Percentiles rank a stretch among this genome's conserved stretches.
Evolutionary conservation across 345 rosid genomes (phyloP).

Genomic region (Anastatica hierochuntica): DNA sequence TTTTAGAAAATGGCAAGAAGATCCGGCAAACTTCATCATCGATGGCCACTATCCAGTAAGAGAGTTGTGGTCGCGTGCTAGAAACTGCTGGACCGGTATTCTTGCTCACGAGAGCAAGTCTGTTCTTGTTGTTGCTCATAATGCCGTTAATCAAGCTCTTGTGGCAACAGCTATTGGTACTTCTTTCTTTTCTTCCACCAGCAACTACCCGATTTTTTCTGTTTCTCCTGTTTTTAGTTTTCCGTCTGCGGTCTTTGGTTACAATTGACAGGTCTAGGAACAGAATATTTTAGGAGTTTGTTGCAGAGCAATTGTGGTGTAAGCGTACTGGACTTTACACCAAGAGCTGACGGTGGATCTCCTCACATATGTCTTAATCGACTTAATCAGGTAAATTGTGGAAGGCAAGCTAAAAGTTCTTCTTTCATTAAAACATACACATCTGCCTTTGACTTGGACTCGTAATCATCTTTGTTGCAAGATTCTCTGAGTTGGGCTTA

Average conservation of each 20-base stretch:
- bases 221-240: too few relatives aligned
- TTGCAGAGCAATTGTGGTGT: conserved; percentile 97
- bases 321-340: conserved; percentile 76
- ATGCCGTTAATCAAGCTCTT: conserved; percentile 93
- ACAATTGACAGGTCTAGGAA: conserved; percentile 53
- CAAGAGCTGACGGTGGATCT: conserved; percentile 49
- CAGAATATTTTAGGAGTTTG: conserved; percentile 72
- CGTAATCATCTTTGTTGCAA: not conserved
- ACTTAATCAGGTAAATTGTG: conserved; percentile 61
- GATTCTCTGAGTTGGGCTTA: not conserved
- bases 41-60: conserved; percentile 87
- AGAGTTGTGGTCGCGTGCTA: conserved; percentile 80
- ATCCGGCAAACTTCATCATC: conserved; percentile 67
- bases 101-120: conserved; percentile 70
- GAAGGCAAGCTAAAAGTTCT: not conserved
- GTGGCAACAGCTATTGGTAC: conserved; percentile 80
- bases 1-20: conserved; percentile 69
- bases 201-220: not conserved
- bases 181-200: not conserved
- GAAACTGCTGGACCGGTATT: conserved; percentile 57
- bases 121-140: conserved; percentile 94
- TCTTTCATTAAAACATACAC: not conserved
- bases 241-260: conserved; percentile 2
- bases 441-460: not conserved
- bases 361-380: conserved; percentile 81